Conservation (phyloP, 257 asterid species). For the Cynanchum wilfordii region DNA sequence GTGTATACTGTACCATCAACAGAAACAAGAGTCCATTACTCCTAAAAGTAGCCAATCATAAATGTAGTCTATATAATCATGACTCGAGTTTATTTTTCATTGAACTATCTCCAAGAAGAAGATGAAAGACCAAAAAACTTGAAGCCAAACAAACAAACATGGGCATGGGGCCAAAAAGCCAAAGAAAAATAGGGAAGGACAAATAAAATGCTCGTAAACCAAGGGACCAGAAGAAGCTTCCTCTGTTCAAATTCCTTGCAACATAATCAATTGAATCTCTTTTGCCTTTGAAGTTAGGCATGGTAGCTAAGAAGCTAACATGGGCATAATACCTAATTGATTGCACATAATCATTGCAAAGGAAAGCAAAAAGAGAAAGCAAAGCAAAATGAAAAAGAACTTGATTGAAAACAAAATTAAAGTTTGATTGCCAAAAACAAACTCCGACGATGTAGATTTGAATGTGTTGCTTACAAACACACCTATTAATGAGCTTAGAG, state of each 20-base stretch:
- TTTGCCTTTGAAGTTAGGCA: slow-evolving; percentile 44
- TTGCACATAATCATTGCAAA: slow-evolving; percentile 69
- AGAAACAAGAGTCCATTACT: background rate
- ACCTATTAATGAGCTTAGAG: slow-evolving; percentile 83
- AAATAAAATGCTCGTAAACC: slow-evolving; percentile 73
- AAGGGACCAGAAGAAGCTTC: slow-evolving; percentile 76
- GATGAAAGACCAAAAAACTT: background rate
- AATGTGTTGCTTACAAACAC: slow-evolving; percentile 66
- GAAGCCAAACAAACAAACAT: slow-evolving; percentile 71
- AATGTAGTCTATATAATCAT: background rate
- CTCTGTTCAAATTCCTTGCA: slow-evolving; percentile 53
- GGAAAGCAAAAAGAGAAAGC: slow-evolving; percentile 75
- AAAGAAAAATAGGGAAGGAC: slow-evolving; percentile 73
- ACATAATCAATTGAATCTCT: slow-evolving; percentile 61
- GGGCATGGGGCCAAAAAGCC: slow-evolving; percentile 77
- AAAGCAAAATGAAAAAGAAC: slow-evolving; percentile 58
- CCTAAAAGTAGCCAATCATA: background rate
- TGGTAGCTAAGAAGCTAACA: slow-evolving; percentile 66
- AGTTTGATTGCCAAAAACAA: slow-evolving; percentile 39
- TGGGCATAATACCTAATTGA: slow-evolving; percentile 79
- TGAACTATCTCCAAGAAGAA: background rate
- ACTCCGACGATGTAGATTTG: slow-evolving; percentile 27
- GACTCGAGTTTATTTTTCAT: background rate
- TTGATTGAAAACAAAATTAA: slow-evolving; percentile 48
- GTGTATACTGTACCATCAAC: background rate